Base-by-base conservation (phyloP, 2,329 filamentous ascomycete genomes). In the Sordariomycetes sp. region DNA sequence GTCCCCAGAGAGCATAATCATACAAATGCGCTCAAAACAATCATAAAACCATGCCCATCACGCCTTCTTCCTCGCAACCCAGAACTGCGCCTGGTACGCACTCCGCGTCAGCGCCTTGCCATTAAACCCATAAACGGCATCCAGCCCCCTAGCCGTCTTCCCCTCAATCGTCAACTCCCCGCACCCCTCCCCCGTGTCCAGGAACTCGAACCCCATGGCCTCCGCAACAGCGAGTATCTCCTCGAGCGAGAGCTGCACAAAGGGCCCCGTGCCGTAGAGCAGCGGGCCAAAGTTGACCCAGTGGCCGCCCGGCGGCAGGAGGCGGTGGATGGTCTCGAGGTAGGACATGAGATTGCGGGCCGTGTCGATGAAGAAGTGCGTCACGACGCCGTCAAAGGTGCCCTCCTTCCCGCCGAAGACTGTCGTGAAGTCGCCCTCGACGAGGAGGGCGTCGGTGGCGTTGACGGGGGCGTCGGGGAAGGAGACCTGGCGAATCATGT, bases 341-440 rank as follows among this genome's bases (percentile, higher is more conserved):
- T 83, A 84, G 0, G 64, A 68, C 65, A 82, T 71, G 1, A 82
- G 65, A 58, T 83, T 83, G 0, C 79, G 73, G 0, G 81, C 80
- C 0, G 80, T 84, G 63, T 84, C 81, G 61, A 84, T 82, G 67
- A 84, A 83, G 68, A 83, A 84, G 51, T 82, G 74, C 0, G 81
- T 82, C 0, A 82, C 66, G 0, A 84, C 66, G 1, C 74, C 70
- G 57, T 83, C 79, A 64, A 73, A 83, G 3, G 62, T 55, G 0
- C 64, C 63, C 0, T 61, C 55, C 1, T 66, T 46, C 2, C 64
- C 59, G 50, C 54, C 52, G 60, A 76, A 76, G 2, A 62, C 68
- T 0, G 73, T 75, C 0, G 75, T 79, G 61, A 84, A 84, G 62
- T 84, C 81, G 0, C 80, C 81, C 62, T 84, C 81, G 0, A 80